Evolutionary conservation across 768 basidiomycete species (phyloP), one percentile per base, ranked within the genome.

Genomic region (Hericium alpestre): DNA sequence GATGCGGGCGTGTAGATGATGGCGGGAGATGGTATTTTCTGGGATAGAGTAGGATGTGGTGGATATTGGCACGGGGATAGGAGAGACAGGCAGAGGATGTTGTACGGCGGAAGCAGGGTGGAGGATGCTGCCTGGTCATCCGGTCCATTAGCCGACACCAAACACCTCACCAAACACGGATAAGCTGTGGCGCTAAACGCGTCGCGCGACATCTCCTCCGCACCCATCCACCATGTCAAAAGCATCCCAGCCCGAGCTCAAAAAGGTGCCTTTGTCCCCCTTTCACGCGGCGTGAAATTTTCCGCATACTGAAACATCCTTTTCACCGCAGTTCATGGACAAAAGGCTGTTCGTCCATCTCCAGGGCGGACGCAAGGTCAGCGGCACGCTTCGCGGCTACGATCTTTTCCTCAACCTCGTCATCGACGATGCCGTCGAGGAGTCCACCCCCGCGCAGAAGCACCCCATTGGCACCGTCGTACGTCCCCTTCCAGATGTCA

Each of bases 351-450:
- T 94, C 72, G 77, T 99, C 66, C 84, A 95, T 73, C 76, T 99
- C 7, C 93, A 96, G 69, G 92, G 90, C 50, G 93, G 93, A 56
- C 86, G 95, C 66, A 92, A 91, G 81, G 90, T 99, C 66, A 93
- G 90, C 74, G 96, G 96, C 55, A 85, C 84, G 13, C 75, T 99
- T 53, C 86, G 96, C 61, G 96, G 96, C 54, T 99, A 96, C 72
- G 96, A 99, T 77, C 87, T 99, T 62, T 99, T 99, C 78, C 76
- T 99, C 69, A 99, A 99, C 72, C 79, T 99, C 40, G 96, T 98
- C 63, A 84, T 99, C 70, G 96, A 98, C 70, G 91, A 98, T 67
- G 90, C 92, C 10, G 70, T 86, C 65, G 96, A 99, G 72, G 96
- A 98, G 75, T 83, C 85, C 0, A 84, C 82, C 4, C 87, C 90